A percentile compares a stretch with the other conserved stretches of the same genome.
phyloP scores from a whole-genome alignment of 73 alveolate genomes.

The Paramecium octaurelia region DNA sequence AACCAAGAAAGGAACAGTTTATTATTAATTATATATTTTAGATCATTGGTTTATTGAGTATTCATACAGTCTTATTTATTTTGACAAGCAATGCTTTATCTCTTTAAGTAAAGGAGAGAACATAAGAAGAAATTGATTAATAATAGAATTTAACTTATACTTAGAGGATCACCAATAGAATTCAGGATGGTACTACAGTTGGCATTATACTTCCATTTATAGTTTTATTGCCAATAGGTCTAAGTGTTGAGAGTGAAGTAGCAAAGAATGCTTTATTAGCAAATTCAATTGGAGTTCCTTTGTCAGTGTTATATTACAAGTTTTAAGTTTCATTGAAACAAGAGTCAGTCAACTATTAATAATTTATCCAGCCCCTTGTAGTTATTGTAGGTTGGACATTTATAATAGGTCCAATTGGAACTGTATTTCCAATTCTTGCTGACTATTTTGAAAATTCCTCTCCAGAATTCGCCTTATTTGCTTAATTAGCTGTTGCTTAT shows the following conservation, averaged over 20 bases:
- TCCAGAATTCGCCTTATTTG: not conserved
- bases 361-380: not conserved
- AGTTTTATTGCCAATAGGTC: not conserved
- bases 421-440: not conserved
- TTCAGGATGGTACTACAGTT: not conserved
- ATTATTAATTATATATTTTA: not conserved
- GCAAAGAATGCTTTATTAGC: not conserved
- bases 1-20: not conserved
- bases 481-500: constrained; percentile 16
- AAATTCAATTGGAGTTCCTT: not conserved
- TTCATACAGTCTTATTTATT: not conserved
- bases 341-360: not conserved
- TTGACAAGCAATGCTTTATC: not conserved
- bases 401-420: constrained; percentile 29
- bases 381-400: not conserved
- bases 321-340: not conserved
- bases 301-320: not conserved
- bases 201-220: not conserved
- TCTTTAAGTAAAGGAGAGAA: not conserved
- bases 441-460: not conserved
- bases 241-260: not conserved
- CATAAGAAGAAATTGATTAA: not conserved
- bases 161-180: not conserved
- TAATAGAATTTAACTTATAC: not conserved
- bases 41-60: not conserved